phyloP scores from a whole-genome alignment of 2,329 filamentous ascomycete species.

The Alternaria atra region DNA sequence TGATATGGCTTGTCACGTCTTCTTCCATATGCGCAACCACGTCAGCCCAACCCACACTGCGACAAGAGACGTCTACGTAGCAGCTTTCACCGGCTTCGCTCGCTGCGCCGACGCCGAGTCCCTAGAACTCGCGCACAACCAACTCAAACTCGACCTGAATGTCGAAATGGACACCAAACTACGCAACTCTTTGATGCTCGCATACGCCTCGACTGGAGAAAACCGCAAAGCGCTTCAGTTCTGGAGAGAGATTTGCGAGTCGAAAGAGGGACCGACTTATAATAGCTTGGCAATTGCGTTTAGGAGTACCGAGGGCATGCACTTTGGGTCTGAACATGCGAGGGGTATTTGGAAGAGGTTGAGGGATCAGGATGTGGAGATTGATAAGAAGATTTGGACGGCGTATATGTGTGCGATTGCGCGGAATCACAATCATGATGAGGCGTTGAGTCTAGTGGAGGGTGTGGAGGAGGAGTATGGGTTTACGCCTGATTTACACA shows the following conservation, averaged over 20 bases:
- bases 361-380: conserved; percentile 77
- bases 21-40: conserved; percentile 92
- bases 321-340: conserved; percentile 57
- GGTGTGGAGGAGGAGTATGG: conserved; percentile 73
- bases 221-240: conserved; percentile 75
- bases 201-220: conserved; percentile 75
- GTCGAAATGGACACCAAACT: conserved; percentile 79
- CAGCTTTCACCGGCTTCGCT: conserved; percentile 79
- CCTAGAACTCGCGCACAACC: conserved; percentile 83
- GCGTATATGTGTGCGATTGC: conserved; percentile 81
- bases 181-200: conserved; percentile 86
- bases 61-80: conserved; percentile 76
- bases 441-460: conserved; percentile 71
- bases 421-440: conserved; percentile 74
- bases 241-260: conserved; percentile 85
- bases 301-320: conserved; percentile 73
- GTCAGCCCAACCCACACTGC: conserved; percentile 71
- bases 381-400: conserved; percentile 76
- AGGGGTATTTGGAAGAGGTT: conserved; percentile 75
- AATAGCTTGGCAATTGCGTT: conserved; percentile 83
- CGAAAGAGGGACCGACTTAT: conserved; percentile 85
- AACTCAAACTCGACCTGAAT: conserved; percentile 89
- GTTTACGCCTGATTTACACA: conserved; percentile 71
- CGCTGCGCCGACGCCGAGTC: conserved; percentile 67
- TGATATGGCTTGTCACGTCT: conserved; percentile 86